Base-by-base conservation (phyloP, 306 rosid genomes). In the Cicer yamashitae region DNA sequence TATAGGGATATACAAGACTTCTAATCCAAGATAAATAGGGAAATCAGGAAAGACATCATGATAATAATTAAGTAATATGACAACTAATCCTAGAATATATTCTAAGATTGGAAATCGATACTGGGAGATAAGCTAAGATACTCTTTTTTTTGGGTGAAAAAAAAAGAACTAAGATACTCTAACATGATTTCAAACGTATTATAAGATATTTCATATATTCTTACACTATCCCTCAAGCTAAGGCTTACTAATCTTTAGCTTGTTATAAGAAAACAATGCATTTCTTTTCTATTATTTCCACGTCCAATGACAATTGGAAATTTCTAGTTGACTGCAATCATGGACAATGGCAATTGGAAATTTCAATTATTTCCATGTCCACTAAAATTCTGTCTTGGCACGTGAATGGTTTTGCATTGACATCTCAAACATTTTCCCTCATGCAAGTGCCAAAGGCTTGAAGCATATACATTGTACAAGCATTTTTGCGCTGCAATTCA, bases 341-440 rank as follows among this genome's bases (percentile, higher is more conserved):
- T 53, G 51, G 40, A 15, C 47, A 59, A 44, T 68, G 67, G 25
- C 25, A 66, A 52, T 30, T 48, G 61, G 63, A 22, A 67, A 68
- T 40, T 63, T 46, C 25, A 59, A 56, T 12, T 18, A 58, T 60
- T 69, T 71, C 47, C 61, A 52, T 53, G 43, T 67, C 48, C 53
- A 4, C 58, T 60, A 39, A 58, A 64, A 38, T 67, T 8, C 63
- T 54, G 68, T 20, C 53, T n/a, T n/a, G 40, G 13, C n/a, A 59
- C 17, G 12, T 10, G 14, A 11, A 11, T 30, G 17, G 17, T 59
- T 59, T 34, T 60, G 8, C 13, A 13, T 60, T 34, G 67, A 60
- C 18, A 34, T 60, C 67, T 34, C 20, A 12, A 34, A 34, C 67
- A 60, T 34, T 17, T 15, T 18, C 10, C 41, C 38, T 10, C 45